Evolutionary conservation across 2,329 filamentous ascomycete species (phyloP).

Genomic region (Elsinoe ampelina): DNA sequence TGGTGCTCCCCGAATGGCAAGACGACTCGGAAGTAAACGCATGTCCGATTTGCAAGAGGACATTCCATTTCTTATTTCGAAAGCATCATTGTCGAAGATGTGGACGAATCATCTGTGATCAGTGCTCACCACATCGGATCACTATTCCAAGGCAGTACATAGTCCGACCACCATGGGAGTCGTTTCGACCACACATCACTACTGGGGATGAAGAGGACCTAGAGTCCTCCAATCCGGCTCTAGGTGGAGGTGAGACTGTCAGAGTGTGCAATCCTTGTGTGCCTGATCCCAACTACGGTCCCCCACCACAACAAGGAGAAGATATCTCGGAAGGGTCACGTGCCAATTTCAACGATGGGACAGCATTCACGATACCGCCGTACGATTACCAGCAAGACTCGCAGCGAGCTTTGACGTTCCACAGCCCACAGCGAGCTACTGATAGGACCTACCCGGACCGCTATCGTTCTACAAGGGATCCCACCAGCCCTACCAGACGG

Average conservation of each 20-base stretch:
- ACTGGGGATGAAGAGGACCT: conserved; percentile 34
- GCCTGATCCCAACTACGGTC: conserved; percentile 43
- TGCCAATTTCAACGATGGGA: conserved; percentile 14
- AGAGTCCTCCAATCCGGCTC: conserved; percentile 34
- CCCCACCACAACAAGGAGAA: conserved; percentile 15
- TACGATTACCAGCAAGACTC: conserved; percentile 9
- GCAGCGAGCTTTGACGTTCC: conserved; percentile 1
- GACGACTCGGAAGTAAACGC: conserved; percentile 71
- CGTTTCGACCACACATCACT: conserved; percentile 24
- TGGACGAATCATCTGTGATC: conserved; percentile 79
- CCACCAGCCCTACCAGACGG: conserved; percentile 5
- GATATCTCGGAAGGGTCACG: conserved; percentile 13
- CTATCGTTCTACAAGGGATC: conserved; percentile 2
- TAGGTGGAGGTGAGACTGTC: conserved; percentile 59
- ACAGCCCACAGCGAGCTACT: conserved; percentile 3
- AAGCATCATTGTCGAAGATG: conserved; percentile 97
- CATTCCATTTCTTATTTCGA: conserved; percentile 76
- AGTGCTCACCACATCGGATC: conserved; percentile 88
- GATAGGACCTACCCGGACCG: conserved; percentile 10
- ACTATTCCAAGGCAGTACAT: conserved; percentile 92
- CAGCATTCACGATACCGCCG: not conserved
- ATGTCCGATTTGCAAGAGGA: conserved; percentile 73
- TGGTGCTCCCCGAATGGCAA: conserved; percentile 69
- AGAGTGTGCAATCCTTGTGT: conserved; percentile 65
- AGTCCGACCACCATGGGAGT: conserved; percentile 58